These are phyloP conservation scores for Lasiodiplodia citricola DNA, from an alignment of 2,329 filamentous ascomycete genomes.

Conservation along the genomic window DNA sequence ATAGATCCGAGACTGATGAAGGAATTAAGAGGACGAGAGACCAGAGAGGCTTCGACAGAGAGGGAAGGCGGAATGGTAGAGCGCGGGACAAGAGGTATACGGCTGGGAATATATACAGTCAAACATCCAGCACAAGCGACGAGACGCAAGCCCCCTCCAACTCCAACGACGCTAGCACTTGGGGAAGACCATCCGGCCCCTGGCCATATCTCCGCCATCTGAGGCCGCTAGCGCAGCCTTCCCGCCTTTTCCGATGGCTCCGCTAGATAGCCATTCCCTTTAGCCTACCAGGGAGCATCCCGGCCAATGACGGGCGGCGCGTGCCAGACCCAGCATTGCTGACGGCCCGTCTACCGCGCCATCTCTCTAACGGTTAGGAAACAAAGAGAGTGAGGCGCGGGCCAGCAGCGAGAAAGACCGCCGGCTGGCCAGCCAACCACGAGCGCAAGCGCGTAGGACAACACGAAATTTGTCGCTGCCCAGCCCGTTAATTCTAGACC, in stretches of 20 bases:
- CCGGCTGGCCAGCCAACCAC: neutral
- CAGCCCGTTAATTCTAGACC: neutral
- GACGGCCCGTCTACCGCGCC: constrained; percentile 17
- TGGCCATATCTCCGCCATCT: constrained; percentile 22
- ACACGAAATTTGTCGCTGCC: neutral
- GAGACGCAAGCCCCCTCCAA: neutral
- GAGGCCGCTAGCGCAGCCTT: constrained; percentile 24
- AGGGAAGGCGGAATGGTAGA: neutral
- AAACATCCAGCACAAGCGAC: neutral
- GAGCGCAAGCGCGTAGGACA: neutral
- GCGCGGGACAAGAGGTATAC: neutral
- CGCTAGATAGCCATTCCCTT: constrained; percentile 4
- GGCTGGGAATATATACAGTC: constrained; percentile 6
- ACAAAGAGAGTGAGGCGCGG: neutral
- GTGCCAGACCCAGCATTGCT: neutral
- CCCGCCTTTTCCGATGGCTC: constrained; percentile 17
- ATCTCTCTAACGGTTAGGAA: constrained; percentile 7
- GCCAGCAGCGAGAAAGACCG: neutral
- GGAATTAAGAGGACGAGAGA: neutral
- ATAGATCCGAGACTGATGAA: neutral
- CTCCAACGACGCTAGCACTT: constrained; percentile 11
- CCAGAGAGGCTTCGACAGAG: neutral
- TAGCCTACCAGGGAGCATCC: constrained; percentile 3
- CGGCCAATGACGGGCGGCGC: neutral
- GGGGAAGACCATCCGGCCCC: constrained; percentile 14